A percentile compares a stretch with the other conserved stretches of the same genome.
These are phyloP conservation scores for Populus davidiana DNA, from an alignment of 345 rosid species.

Conservation along the genomic window DNA sequence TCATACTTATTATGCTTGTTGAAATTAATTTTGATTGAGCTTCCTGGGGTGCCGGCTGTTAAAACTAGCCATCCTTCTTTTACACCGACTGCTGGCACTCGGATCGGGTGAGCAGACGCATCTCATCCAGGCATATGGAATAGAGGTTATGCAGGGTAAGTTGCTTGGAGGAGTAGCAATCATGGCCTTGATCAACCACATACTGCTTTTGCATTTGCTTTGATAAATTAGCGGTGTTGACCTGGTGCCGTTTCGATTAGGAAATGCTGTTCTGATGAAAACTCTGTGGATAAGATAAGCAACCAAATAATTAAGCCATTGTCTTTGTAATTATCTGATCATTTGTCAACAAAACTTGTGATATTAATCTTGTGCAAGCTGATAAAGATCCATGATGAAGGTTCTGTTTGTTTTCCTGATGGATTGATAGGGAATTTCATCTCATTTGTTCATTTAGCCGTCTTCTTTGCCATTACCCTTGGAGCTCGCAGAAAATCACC, in stretches of 20 bases:
- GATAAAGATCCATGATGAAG: neutral
- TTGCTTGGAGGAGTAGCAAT: neutral
- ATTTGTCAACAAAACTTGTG: neutral
- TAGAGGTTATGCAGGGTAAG: neutral
- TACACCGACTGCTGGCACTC: neutral
- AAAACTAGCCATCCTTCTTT: neutral
- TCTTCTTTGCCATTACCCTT: neutral
- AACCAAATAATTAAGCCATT: neutral
- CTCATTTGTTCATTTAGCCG: neutral
- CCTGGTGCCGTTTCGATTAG: neutral
- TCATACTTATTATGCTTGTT: neutral
- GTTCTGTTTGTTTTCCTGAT: neutral
- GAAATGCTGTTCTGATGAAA: neutral
- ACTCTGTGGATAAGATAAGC: neutral
- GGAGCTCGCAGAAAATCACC: neutral
- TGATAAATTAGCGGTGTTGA: neutral
- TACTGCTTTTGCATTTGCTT: neutral
- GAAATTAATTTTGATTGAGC: neutral
- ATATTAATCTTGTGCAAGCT: neutral
- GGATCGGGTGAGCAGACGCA: neutral
- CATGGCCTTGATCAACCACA: neutral
- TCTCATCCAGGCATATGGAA: neutral
- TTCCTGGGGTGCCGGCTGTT: neutral
- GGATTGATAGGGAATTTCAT: neutral
- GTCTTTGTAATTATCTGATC: neutral